Conservation (phyloP, 768 basidiomycete species). For the Xerocomellus intermedius region DNA sequence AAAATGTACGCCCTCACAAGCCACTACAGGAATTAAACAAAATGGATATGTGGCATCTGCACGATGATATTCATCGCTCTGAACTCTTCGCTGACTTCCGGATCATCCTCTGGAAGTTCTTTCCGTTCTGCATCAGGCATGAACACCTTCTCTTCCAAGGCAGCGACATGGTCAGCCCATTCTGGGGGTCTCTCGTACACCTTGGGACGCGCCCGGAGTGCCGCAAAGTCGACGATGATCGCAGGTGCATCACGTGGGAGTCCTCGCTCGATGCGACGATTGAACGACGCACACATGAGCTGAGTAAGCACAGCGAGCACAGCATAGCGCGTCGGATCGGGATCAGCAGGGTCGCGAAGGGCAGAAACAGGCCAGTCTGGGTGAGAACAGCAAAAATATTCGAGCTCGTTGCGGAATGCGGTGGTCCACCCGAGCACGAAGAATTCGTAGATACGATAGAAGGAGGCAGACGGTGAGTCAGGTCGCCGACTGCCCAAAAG, state of each 20-base stretch:
- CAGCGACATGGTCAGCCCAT: neutral
- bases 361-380: slow-evolving; percentile 4
- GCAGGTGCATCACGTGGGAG: slow-evolving; percentile 10
- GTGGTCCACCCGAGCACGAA: slow-evolving; percentile 9
- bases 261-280: slow-evolving; percentile 10
- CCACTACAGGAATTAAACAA: neutral
- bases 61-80: slow-evolving; percentile 11
- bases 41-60: slow-evolving; percentile 11
- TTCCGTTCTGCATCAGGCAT: slow-evolving; percentile 4
- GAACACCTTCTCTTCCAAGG: neutral
- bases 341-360: neutral
- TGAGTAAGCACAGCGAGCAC: slow-evolving; percentile 6
- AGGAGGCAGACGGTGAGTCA: slow-evolving; percentile 2
- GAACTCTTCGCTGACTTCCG: slow-evolving; percentile 11
- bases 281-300: slow-evolving; percentile 11
- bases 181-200: slow-evolving; percentile 1
- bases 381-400: slow-evolving; percentile 8
- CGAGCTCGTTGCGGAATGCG: slow-evolving; percentile 12
- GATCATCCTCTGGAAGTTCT: neutral
- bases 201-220: slow-evolving; percentile 9
- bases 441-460: slow-evolving; percentile 12
- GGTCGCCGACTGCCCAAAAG: neutral
- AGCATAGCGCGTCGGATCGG: slow-evolving; percentile 2
- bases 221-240: slow-evolving; percentile 9
- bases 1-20: too few species aligned